These are phyloP conservation scores for Aspergillus asperescens DNA, from an alignment of 495 filamentous ascomycete genomes.

Conservation along the genomic window DNA sequence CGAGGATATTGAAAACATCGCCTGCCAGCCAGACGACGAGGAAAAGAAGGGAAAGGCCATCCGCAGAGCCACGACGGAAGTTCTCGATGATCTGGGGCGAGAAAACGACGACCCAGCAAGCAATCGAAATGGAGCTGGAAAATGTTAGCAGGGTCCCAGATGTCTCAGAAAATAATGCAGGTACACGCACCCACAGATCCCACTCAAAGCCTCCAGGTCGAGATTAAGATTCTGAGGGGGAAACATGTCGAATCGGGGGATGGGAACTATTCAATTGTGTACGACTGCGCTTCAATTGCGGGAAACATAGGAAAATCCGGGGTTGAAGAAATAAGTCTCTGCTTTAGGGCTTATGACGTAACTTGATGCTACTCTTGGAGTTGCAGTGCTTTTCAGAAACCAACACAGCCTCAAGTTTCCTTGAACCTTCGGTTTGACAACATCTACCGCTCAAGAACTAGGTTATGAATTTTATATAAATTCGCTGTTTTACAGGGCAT, in stretches of 20 bases:
- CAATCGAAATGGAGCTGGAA: slow-evolving; percentile 87
- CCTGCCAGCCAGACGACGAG: slow-evolving; percentile 85
- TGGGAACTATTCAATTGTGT: neutral
- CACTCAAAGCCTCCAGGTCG: slow-evolving; percentile 81
- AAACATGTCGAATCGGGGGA: slow-evolving; percentile 50
- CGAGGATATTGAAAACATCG: slow-evolving; percentile 95
- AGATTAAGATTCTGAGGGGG: slow-evolving; percentile 62
- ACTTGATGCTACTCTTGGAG: too few species aligned
- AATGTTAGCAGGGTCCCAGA: slow-evolving; percentile 9
- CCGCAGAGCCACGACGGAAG: slow-evolving; percentile 78
- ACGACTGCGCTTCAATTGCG: neutral
- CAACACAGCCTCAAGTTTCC: too few species aligned
- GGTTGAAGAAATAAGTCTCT: slow-evolving; percentile 3
- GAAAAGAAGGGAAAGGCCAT: slow-evolving; percentile 86
- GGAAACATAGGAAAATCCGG: slow-evolving; percentile 2
- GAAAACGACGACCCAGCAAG: slow-evolving; percentile 97
- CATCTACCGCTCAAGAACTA: too few species aligned
- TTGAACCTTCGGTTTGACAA: too few species aligned
- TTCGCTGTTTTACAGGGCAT: too few species aligned
- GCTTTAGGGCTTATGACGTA: slow-evolving; percentile 13
- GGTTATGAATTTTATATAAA: too few species aligned
- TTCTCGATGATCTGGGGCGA: slow-evolving; percentile 96
- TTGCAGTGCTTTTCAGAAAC: too few species aligned
- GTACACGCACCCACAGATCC: slow-evolving; percentile 66
- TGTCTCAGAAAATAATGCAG: neutral